Base-by-base conservation (phyloP, 257 asterid genomes). In the Solanum commersonii region DNA sequence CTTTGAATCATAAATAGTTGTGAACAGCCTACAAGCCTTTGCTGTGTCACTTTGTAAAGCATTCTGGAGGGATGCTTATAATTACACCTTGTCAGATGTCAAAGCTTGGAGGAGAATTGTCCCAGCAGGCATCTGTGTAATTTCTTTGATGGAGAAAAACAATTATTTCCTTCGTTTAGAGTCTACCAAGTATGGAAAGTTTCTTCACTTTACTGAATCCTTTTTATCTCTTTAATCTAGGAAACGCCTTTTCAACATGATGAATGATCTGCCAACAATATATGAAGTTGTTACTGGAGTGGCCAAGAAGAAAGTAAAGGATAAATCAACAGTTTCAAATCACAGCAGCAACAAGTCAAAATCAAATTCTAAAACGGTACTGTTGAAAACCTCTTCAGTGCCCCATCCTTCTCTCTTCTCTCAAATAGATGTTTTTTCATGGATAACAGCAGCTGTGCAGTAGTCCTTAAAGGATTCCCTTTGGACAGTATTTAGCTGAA, bases 231-330 rank as follows among this genome's bases (percentile, higher is more conserved):
- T 56, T 56, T 73, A 88, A 79, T 91, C 91, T 95, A 96, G 98
- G 95, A 95, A 92, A 82, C 94, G 94, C n/a, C 96, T 96, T 60
- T 96, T 95, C 91, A 91, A 89, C 88, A 83, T 94, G 98, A 95
- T 96, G 85, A 96, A 95, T 88, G 98, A 96, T 31, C 95, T 93
- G 84, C 98, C 98, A 14, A 95, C 96, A 25, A 89, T 96, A 79
- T 93, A 92, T 90, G 98, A 96, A 87, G 95, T 94, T 78, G 98
- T 95, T 56, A 93, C 95, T 88, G 98, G 96, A 89, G 93, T 89
- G 88, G 93, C 94, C 65, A 92, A 93, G 93, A 92, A 91, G 90
- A 94, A 93, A 89, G 91, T 91, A 86, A 94, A 94, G 92, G 92
- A 89, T 72, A 89, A 88, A 38, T 87, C 94, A 87, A 87, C 92